Percentiles rank a stretch among this genome's conserved stretches.
phyloP scores from a whole-genome alignment of 805 yeast genomes.

The Teunomyces atbi region DNA sequence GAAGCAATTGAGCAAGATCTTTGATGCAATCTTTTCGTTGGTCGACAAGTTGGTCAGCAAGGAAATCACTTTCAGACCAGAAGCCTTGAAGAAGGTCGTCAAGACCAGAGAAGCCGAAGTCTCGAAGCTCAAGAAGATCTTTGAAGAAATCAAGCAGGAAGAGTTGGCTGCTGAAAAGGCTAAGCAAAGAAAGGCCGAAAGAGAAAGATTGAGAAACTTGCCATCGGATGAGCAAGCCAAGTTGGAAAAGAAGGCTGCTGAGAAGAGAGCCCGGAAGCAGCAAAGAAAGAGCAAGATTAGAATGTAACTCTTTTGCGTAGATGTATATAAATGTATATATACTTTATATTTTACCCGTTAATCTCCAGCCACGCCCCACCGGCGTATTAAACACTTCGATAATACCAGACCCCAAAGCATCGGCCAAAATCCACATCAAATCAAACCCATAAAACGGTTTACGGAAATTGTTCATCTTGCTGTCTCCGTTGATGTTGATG shows the following conservation, averaged over 20 bases:
- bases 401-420: constrained; percentile 50
- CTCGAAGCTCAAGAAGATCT: constrained; percentile 64
- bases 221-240: constrained; percentile 79
- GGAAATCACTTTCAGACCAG: constrained; percentile 61
- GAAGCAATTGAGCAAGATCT: constrained; percentile 46
- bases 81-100: constrained; percentile 70
- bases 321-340: background rate
- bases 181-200: constrained; percentile 63
- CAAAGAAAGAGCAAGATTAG: constrained; percentile 57
- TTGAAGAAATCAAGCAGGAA: constrained; percentile 66
- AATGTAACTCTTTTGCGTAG: constrained; percentile 7
- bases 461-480: constrained; percentile 39
- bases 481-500: constrained; percentile 18
- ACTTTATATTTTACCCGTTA: constrained; percentile 45
- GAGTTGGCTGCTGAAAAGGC: constrained; percentile 67
- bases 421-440: constrained; percentile 49
- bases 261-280: constrained; percentile 76
- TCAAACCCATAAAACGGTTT: constrained; percentile 52
- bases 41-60: constrained; percentile 57
- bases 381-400: constrained; percentile 54
- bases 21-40: constrained; percentile 56
- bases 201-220: constrained; percentile 54
- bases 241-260: constrained; percentile 72
- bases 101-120: constrained; percentile 76
- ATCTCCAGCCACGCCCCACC: constrained; percentile 57